Base-by-base conservation (phyloP, 75 land plant genomes). In the Cunninghamia lanceolata region DNA sequence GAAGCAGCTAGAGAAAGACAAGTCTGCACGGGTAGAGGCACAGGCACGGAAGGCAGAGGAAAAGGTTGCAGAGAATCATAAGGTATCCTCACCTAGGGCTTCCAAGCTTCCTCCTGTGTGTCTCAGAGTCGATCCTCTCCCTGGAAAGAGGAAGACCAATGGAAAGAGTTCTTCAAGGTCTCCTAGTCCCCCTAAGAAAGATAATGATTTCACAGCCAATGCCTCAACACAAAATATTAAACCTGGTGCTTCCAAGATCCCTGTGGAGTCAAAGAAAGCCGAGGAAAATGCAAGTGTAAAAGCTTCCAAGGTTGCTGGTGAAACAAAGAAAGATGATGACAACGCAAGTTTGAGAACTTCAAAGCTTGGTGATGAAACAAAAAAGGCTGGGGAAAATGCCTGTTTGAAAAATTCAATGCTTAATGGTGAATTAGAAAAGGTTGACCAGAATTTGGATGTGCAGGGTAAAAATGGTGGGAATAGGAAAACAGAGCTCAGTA, bases 81-180 rank as follows among this genome's bases (percentile, higher is more conserved):
- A 90, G 15, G 38, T 56, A 0, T 66, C 89, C 45, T 80, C 63
- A 34, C 59, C n/a, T 32, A 75, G 53, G 71, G 16, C 88, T 38
- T 84, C 88, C 32, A 93, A 91, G 56, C 66, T 93, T 66, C 91
- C 93, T 59, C 93, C 94, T 54, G 88, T 93, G 71, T 93, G 94
- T 86, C 76, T 93, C 80, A 91, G 94, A 86, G 92, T 93, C 25
- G 94, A 93, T 85, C 94, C 92, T 34, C 52, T 92, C 7, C 92
- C 93, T 50, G 87, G 74, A 85, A 91, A 88, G 85, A 93, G 70
- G 63, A 87, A 76, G 30, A 79, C 83, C 7, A 88, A 90, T 66
- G 89, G 92, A 6, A 84, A 40, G 28, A 79, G 90, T 71, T 86
- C 88, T 50, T 89, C 94, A 35, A 80, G 82, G 32, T 80, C 50